Evolutionary conservation across 2,329 filamentous ascomycete genomes (phyloP).

Genomic region (Plenodomus biglobosus): DNA sequence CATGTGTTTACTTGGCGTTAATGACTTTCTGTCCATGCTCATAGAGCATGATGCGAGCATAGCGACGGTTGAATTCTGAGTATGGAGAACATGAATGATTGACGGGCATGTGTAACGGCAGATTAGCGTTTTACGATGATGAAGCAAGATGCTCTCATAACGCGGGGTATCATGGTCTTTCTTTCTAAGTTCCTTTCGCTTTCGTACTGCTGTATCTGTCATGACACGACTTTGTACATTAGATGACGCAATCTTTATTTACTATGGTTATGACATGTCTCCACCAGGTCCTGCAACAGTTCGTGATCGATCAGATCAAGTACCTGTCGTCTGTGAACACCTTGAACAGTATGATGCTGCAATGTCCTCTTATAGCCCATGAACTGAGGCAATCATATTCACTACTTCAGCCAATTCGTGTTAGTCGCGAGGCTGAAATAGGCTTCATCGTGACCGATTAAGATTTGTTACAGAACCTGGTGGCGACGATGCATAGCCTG

Average conservation of each 20-base stretch:
- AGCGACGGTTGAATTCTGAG: not conserved
- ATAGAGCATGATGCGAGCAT: constrained; percentile 1
- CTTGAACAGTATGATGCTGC: too few species aligned
- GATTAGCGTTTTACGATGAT: not conserved
- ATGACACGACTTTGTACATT: not conserved
- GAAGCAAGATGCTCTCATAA: not conserved
- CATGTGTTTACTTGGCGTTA: not conserved
- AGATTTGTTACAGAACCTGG: too few species aligned
- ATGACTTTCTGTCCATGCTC: not conserved
- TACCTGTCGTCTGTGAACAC: not conserved
- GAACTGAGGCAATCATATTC: too few species aligned
- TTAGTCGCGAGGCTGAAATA: too few species aligned
- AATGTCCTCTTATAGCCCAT: too few species aligned
- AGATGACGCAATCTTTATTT: not conserved
- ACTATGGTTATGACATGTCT: not conserved
- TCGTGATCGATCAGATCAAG: not conserved
- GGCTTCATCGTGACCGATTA: too few species aligned
- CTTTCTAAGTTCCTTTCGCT: not conserved
- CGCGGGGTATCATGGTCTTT: not conserved
- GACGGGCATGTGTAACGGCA: not conserved
- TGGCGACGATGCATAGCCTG: too few species aligned
- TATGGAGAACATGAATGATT: not conserved
- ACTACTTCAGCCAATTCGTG: too few species aligned
- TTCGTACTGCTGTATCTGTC: not conserved
- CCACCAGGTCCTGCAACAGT: too few species aligned